Evolutionary conservation across 2,329 filamentous ascomycete species (phyloP), one percentile per base, ranked within the genome.

Genomic region (Venturia asperata): DNA sequence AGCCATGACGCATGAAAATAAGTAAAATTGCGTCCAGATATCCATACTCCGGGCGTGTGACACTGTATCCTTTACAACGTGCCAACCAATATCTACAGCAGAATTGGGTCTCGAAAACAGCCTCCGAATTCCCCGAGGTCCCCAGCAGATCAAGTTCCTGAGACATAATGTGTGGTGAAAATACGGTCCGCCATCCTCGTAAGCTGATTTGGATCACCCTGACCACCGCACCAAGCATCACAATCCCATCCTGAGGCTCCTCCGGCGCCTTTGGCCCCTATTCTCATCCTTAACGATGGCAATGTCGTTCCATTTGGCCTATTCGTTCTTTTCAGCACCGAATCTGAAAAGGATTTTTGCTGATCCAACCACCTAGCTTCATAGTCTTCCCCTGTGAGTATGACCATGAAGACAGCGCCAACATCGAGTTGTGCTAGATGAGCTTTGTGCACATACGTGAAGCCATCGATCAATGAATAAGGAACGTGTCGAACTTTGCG

Each of bases 401-500:
- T 24, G 10, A 56, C 39, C 9, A 66, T 41, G 15, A 65, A 49
- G 24, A 66, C 61, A 15, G 63, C 55, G 1, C 21, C 65, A 7
- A 39, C 62, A 17, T 52, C 27, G 17, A 58, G 5, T 1, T 45
- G n/a, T 5, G 55, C 64, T 7, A 90, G 81, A 70, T 89, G 88
- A 63, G 81, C 81, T 61, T 82, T 76, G 74, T 92, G 86, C 56
- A 83, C 81, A 27, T 81, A 79, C 2, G 85, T 88, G 72, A 90
- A 85, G 52, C 87, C 87, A 66, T 80, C 75, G 63, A 81, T 80
- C 60, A 85, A 82, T 5, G 85, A 84, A 70, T 90, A 92, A 6
- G 89, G 88, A 55, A 91, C 84, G 72, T 92, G 89, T 24, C 87
- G 84, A 67, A 92, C 80, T 73, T 80, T 81, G 2, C 81, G 76